Conservation (phyloP, 768 basidiomycete genomes). For the Leccinum rimulosum region DNA sequence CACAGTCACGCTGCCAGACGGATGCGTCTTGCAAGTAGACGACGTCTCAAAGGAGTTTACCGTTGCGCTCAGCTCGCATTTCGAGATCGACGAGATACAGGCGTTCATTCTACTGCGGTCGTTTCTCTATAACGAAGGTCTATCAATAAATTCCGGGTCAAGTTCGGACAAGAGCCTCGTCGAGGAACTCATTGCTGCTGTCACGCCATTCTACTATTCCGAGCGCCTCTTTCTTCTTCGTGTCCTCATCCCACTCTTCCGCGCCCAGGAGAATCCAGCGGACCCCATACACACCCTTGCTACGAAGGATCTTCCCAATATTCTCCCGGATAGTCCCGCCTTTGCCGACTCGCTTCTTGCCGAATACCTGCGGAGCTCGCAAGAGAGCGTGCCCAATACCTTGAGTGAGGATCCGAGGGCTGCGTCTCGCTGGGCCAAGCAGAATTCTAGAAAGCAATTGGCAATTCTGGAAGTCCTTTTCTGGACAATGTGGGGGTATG, state of each 20-base stretch:
- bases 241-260: slow-evolving; percentile 70
- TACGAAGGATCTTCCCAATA: slow-evolving; percentile 48
- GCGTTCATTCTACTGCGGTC: slow-evolving; percentile 72
- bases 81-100: slow-evolving; percentile 80
- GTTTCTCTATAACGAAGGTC: slow-evolving; percentile 75
- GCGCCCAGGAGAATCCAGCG: slow-evolving; percentile 57
- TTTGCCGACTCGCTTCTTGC: slow-evolving; percentile 61
- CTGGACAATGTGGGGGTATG: slow-evolving; percentile 81
- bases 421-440: slow-evolving; percentile 69
- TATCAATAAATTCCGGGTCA: slow-evolving; percentile 48
- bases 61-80: slow-evolving; percentile 65
- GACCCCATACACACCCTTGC: slow-evolving; percentile 58
- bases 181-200: slow-evolving; percentile 49
- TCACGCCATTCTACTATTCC: slow-evolving; percentile 79
- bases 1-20: slow-evolving; percentile 66
- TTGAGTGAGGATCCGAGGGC: slow-evolving; percentile 51
- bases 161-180: slow-evolving; percentile 39
- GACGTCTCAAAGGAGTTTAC: slow-evolving; percentile 69
- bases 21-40: slow-evolving; percentile 58
- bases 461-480: slow-evolving; percentile 84
- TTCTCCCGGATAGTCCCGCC: slow-evolving; percentile 62
- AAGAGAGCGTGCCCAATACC: slow-evolving; percentile 45
- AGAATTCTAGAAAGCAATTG: slow-evolving; percentile 75
- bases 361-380: slow-evolving; percentile 56
- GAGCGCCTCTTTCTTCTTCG: slow-evolving; percentile 74